A percentile compares a stretch with the other conserved stretches of the same genome.
phyloP scores from a whole-genome alignment of 306 rosid species.

The Trifolium pratense region DNA sequence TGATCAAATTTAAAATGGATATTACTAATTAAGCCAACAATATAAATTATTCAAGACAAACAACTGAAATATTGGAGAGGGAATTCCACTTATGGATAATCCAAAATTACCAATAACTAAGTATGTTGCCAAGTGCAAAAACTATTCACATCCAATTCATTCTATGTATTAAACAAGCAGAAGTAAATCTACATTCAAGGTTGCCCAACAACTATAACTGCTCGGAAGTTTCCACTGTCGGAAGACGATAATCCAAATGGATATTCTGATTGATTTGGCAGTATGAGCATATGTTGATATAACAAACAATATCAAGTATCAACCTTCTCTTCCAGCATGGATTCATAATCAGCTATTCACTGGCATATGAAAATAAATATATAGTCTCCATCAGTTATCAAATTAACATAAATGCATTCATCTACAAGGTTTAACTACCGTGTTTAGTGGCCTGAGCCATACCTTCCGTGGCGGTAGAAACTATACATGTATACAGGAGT shows the following conservation, averaged over 20 bases:
- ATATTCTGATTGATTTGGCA: conserved; percentile 8
- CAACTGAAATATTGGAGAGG: too few species aligned
- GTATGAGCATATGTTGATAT: conserved; percentile 1
- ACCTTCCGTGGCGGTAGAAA: conserved; percentile 42
- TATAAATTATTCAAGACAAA: too few species aligned
- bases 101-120: too few species aligned
- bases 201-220: conserved; percentile 23
- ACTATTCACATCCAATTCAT: conserved; percentile 25
- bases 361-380: conserved; percentile 15
- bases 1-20: too few species aligned
- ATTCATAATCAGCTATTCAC: conserved; percentile 33
- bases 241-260: conserved; percentile 22
- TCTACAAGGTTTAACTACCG: conserved; percentile 6
- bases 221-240: conserved; percentile 10
- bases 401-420: conserved; percentile 36
- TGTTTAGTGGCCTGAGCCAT: conserved; percentile 20
- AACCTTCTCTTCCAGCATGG: conserved; percentile 23
- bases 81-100: too few species aligned
- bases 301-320: conserved; percentile 30
- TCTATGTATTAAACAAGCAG: neutral
- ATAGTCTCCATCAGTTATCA: conserved; percentile 16
- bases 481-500: conserved; percentile 23
- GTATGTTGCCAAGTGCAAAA: conserved; percentile 22
- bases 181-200: conserved; percentile 30
- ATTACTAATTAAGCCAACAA: too few species aligned